Percentiles rank a stretch among this genome's conserved stretches.
These are phyloP conservation scores for Asterionellopsis glacialis DNA, from an alignment of 108 stramenopile species.

Conservation along the genomic window DNA sequence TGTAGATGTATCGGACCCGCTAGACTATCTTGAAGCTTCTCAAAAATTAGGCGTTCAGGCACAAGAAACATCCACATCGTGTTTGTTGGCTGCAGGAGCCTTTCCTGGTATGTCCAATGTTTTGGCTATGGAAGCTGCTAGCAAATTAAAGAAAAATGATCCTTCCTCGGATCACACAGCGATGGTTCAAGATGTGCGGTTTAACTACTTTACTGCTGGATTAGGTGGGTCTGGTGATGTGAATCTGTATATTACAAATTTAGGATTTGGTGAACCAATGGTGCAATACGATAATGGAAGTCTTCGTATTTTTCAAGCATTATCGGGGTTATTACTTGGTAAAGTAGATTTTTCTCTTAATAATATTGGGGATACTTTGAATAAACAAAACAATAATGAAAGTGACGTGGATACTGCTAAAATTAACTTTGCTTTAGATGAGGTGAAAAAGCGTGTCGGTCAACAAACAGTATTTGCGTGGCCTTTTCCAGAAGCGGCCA, in stretches of 20 bases:
- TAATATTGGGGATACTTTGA: not conserved
- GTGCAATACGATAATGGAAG: conserved; percentile 31
- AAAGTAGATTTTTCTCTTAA: conserved; percentile 37
- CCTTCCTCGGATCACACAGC: not conserved
- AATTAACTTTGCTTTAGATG: conserved; percentile 1
- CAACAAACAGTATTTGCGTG: conserved; percentile 50
- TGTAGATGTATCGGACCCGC: conserved; percentile 56
- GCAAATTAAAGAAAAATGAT: not conserved
- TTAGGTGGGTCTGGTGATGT: conserved; percentile 50
- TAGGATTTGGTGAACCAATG: conserved; percentile 63
- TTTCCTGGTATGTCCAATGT: conserved; percentile 67
- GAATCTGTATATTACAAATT: conserved; percentile 62
- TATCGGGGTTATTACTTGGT: conserved; percentile 46
- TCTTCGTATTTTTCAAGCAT: conserved; percentile 21
- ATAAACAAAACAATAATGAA: conserved; percentile 5
- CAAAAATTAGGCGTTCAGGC: conserved; percentile 12
- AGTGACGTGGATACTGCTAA: not conserved
- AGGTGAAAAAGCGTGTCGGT: conserved; percentile 28
- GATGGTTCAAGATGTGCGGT: conserved; percentile 37
- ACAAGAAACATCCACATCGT: conserved; percentile 19
- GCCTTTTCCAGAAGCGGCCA: conserved; percentile 73
- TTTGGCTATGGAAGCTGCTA: conserved; percentile 48
- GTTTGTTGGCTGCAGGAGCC: conserved; percentile 48
- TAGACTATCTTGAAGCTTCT: conserved; percentile 36
- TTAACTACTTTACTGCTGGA: conserved; percentile 63